A percentile compares a stretch with the other conserved stretches of the same genome.
Conservation (phyloP, 2,329 filamentous ascomycete species). For the Epichloe uncinata region DNA sequence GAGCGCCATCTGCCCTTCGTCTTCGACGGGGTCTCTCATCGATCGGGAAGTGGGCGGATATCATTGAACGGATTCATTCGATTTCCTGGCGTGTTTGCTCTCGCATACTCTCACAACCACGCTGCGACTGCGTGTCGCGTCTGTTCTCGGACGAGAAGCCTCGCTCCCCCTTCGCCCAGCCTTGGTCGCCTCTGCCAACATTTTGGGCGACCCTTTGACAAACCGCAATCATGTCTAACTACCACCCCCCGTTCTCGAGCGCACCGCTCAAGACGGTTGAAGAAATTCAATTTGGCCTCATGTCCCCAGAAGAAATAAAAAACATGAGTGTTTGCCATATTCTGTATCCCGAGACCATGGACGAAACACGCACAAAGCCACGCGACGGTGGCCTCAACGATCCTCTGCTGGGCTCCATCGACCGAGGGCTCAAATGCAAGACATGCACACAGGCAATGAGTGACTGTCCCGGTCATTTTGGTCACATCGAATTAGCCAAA, state of each 20-base stretch:
- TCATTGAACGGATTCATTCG: slow-evolving; percentile 10
- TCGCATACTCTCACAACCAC: background rate
- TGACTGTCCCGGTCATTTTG: slow-evolving; percentile 95
- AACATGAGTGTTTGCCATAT: slow-evolving; percentile 96
- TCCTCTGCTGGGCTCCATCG: slow-evolving; percentile 89
- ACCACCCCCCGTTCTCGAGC: slow-evolving; percentile 81
- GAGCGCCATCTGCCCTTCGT: slow-evolving; percentile 27
- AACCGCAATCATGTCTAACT: slow-evolving; percentile 68
- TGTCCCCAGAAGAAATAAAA: slow-evolving; percentile 99
- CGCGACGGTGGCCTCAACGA: slow-evolving; percentile 90
- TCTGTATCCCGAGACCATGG: slow-evolving; percentile 98
- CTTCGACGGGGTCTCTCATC: slow-evolving; percentile 21
- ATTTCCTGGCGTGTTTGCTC: slow-evolving; percentile 11
- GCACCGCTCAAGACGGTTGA: slow-evolving; percentile 94
- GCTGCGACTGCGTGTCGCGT: slow-evolving; percentile 7
- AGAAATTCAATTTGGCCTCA: slow-evolving; percentile 97
- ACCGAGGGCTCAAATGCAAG: slow-evolving; percentile 87
- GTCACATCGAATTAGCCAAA: slow-evolving; percentile 93
- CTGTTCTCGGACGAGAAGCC: slow-evolving; percentile 4
- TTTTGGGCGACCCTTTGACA: background rate
- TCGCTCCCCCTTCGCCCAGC: slow-evolving; percentile 5
- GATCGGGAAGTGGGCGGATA: slow-evolving; percentile 14
- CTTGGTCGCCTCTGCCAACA: slow-evolving; percentile 4
- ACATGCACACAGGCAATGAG: slow-evolving; percentile 94
- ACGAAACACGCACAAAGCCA: slow-evolving; percentile 82